Conservation (phyloP, 179 eudicot species). For the Nepenthes alata region DNA sequence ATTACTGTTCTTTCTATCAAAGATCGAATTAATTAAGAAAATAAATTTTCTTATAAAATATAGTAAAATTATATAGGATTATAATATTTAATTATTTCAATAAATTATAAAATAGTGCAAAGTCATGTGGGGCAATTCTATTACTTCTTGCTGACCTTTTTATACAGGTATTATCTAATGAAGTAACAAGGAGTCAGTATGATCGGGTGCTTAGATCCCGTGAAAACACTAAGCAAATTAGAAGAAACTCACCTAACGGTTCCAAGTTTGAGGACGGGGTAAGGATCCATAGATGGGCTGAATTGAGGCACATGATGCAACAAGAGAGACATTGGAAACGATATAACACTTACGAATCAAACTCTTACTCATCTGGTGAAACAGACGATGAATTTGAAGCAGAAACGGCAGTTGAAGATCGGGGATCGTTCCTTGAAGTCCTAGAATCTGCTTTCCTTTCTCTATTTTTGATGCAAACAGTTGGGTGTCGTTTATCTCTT, state of each 20-base stretch:
- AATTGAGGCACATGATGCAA: constrained; percentile 14
- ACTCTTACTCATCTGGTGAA: constrained; percentile 25
- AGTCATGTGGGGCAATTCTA: background rate
- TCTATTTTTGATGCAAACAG: constrained; percentile 53
- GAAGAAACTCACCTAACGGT: constrained; percentile 10
- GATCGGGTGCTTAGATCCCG: constrained; percentile 38
- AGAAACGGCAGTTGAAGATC: constrained; percentile 23
- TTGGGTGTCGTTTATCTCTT: constrained; percentile 49
- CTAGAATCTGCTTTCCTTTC: constrained; percentile 56
- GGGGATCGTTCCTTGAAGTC: constrained; percentile 57
- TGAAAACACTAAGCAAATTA: constrained; percentile 17
- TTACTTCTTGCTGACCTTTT: constrained; percentile 1
- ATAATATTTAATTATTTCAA: too few relatives aligned
- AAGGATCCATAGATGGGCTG: constrained; percentile 37
- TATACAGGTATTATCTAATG: constrained; percentile 55
- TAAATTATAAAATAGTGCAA: too few relatives aligned
- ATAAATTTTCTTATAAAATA: too few relatives aligned
- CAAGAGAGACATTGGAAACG: constrained; percentile 26
- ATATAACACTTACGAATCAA: constrained; percentile 19
- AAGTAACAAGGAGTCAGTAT: constrained; percentile 44
- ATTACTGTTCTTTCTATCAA: background rate
- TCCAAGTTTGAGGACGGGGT: constrained; percentile 33
- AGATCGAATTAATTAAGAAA: too few relatives aligned
- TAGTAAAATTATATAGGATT: too few relatives aligned
- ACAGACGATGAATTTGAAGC: constrained; percentile 26